Conservation (phyloP, 2,329 filamentous ascomycete species). For the Fusarium paranaense region DNA sequence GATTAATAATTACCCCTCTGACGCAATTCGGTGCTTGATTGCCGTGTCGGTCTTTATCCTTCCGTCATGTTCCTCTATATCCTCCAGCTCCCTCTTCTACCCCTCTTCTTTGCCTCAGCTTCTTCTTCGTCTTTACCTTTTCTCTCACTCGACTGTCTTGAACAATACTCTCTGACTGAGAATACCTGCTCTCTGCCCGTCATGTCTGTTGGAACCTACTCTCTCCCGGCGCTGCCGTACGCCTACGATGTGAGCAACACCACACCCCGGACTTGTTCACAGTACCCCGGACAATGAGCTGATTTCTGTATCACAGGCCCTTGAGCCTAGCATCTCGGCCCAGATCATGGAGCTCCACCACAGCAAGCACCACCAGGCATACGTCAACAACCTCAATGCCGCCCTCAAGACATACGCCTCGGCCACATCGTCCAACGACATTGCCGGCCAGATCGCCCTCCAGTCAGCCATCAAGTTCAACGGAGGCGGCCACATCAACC, state of each 20-base stretch:
- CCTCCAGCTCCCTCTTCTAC: constrained; percentile 20
- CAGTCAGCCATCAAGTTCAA: constrained; percentile 85
- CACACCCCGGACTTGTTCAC: background rate
- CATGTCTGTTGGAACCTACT: constrained; percentile 62
- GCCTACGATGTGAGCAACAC: constrained; percentile 71
- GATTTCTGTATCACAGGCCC: constrained; percentile 59
- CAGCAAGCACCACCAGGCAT: constrained; percentile 82
- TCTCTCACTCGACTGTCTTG: constrained; percentile 2
- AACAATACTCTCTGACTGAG: constrained; percentile 1
- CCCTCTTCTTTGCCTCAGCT: constrained; percentile 26
- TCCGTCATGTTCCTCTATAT: constrained; percentile 16
- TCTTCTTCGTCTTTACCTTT: constrained; percentile 4
- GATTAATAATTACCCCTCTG: constrained; percentile 25
- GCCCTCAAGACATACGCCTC: constrained; percentile 70
- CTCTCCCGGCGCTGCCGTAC: constrained; percentile 75
- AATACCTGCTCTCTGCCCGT: constrained; percentile 7
- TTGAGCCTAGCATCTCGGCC: constrained; percentile 79
- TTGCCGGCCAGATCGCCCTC: constrained; percentile 74
- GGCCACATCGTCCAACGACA: constrained; percentile 67
- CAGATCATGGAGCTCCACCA: constrained; percentile 88
- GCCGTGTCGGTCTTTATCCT: background rate
- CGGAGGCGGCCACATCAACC: constrained; percentile 93
- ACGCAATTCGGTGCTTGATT: constrained; percentile 27
- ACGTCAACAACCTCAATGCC: constrained; percentile 80
- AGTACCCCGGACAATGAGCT: background rate